Evolutionary conservation across 2,329 filamentous ascomycete species (phyloP).

Genomic region (Colletotrichum lindemuthianum): DNA sequence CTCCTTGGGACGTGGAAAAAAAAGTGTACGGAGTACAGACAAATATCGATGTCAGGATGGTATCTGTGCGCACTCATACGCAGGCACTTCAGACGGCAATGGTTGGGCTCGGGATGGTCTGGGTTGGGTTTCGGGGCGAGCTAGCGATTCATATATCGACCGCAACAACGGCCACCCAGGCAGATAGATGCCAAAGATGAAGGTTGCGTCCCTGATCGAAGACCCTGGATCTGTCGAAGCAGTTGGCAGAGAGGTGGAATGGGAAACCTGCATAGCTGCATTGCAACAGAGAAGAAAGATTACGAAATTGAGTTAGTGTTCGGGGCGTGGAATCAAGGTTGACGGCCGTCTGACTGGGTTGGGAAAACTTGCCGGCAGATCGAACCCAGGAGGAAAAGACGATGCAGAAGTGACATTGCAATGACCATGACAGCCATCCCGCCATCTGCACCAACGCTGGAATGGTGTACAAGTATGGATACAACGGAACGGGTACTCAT

Average conservation of each 20-base stretch:
- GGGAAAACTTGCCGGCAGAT: constrained; percentile 11
- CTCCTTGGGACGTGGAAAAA: too few species aligned
- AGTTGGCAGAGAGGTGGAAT: too few species aligned
- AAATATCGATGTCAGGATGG: constrained; percentile 5
- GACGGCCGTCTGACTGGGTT: neutral
- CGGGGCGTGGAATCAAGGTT: neutral
- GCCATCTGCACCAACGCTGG: neutral
- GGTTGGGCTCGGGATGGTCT: neutral
- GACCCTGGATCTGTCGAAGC: neutral
- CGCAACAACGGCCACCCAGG: too few species aligned
- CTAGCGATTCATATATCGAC: constrained; percentile 21
- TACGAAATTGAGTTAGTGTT: neutral
- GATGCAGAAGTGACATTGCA: constrained; percentile 13
- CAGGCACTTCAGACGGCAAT: constrained; percentile 5
- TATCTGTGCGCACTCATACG: neutral
- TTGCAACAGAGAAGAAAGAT: too few species aligned
- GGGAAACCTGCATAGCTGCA: too few species aligned
- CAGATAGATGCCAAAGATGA: too few species aligned
- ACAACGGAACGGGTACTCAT: neutral
- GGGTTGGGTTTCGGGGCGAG: constrained; percentile 11
- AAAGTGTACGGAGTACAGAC: neutral
- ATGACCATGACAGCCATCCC: constrained; percentile 14
- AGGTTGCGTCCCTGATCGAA: neutral
- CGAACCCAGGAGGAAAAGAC: neutral
- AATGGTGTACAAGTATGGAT: constrained; percentile 2